phyloP scores from a whole-genome alignment of 2,329 filamentous ascomycete species.

The Aspergillus sp. region DNA sequence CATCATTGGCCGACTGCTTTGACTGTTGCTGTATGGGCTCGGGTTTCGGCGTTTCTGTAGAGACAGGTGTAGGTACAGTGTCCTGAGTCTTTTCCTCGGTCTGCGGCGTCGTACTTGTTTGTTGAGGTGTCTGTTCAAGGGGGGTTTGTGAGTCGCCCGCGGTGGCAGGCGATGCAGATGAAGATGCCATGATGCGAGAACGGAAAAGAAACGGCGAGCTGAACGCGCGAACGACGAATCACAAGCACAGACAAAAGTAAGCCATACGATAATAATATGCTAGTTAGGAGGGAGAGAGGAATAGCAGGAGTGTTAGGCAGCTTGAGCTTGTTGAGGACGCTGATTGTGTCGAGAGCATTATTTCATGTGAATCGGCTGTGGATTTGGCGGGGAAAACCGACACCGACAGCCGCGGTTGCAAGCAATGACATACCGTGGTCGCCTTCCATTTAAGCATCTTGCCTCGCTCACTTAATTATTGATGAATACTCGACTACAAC shows the following conservation, averaged over 20 bases:
- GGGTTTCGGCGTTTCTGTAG: not conserved
- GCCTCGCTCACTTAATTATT: not conserved
- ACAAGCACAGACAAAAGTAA: not conserved
- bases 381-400: slow-evolving; percentile 10
- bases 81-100: not conserved
- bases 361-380: slow-evolving; percentile 13
- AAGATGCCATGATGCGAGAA: slow-evolving; percentile 12
- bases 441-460: not conserved
- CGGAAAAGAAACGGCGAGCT: not conserved
- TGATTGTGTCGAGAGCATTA: not conserved
- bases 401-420: slow-evolving; percentile 12
- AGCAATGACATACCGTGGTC: not conserved
- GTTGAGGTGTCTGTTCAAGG: slow-evolving; percentile 2
- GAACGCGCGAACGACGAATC: not conserved
- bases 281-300: not conserved
- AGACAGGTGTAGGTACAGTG: not conserved
- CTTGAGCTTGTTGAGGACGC: not conserved
- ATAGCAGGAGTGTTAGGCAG: not conserved
- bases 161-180: slow-evolving; percentile 12
- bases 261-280: not conserved
- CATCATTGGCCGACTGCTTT: slow-evolving; percentile 26
- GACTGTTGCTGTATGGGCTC: slow-evolving; percentile 1
- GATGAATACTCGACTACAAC: not conserved
- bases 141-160: slow-evolving; percentile 4
- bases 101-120: slow-evolving; percentile 1